These are phyloP conservation scores for Piper betle DNA, from an alignment of 164 flowering plant genomes.

Conservation along the genomic window DNA sequence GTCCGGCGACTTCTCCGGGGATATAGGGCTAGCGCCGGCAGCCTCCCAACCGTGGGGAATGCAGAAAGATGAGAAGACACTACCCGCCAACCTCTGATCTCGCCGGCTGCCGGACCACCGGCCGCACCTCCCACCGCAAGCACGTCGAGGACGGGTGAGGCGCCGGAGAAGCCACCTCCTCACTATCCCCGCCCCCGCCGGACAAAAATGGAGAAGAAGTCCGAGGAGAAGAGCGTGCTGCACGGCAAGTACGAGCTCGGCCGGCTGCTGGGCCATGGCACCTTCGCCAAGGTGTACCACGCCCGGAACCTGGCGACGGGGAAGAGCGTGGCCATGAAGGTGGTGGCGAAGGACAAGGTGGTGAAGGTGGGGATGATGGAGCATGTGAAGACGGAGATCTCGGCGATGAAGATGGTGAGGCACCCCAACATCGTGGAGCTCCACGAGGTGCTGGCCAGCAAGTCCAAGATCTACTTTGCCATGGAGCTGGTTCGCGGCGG, in stretches of 20 bases:
- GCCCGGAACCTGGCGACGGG: conserved; percentile 35
- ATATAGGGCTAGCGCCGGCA: too few relatives aligned
- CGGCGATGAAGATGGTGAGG: conserved; percentile 51
- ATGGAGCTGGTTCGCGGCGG: conserved; percentile 55
- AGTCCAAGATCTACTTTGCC: conserved; percentile 58
- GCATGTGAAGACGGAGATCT: conserved; percentile 42
- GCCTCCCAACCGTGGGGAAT: too few relatives aligned
- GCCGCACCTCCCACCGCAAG: too few relatives aligned
- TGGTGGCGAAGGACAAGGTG: conserved; percentile 37
- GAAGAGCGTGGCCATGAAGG: conserved; percentile 59
- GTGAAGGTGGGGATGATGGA: conserved; percentile 17
- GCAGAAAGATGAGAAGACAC: too few relatives aligned
- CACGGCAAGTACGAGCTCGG: conserved; percentile 51
- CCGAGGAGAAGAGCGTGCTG: too few relatives aligned
- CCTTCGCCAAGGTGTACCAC: conserved; percentile 69
- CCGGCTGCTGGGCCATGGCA: conserved; percentile 50
- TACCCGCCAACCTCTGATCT: too few relatives aligned
- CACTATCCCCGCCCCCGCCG: too few relatives aligned
- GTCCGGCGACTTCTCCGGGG: too few relatives aligned
- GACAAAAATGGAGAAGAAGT: too few relatives aligned
- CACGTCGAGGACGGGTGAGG: too few relatives aligned
- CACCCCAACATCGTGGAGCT: conserved; percentile 51
- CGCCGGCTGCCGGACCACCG: too few relatives aligned
- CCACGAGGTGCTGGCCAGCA: conserved; percentile 56
- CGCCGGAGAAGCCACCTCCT: too few relatives aligned